Evolutionary conservation across 169 alveolate species (phyloP), one percentile per base, ranked within the genome.

Genomic region (Plasmodium fragile): DNA sequence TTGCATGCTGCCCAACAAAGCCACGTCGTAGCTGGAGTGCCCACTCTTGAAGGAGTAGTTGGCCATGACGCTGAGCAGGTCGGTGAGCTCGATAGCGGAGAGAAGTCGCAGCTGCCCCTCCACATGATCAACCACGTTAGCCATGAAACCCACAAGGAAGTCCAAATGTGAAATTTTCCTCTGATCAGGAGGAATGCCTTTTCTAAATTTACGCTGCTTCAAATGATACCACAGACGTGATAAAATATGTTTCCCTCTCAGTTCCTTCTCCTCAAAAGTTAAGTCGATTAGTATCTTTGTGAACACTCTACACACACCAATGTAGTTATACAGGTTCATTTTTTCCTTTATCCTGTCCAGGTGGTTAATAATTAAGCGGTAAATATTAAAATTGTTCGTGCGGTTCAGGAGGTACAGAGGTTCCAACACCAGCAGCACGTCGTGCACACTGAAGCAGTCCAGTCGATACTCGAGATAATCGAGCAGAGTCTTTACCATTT

Each of bases 61-160:
- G 11, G 94, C 69, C n/a, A 90, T 80, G 22, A 90, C 94, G 53
- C 92, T 90, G 36, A 90, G 65, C 16, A 90, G 18, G 32, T 90
- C 94, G n/a, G 94, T 90, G 28, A 90, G 55, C 39, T 90, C 94
- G 53, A 90, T 90, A 1, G 94, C 82, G 7, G 94, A 72, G 36
- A 90, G 82, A 22, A 90, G 45, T n/a, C 81, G 83, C 72, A 90
- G 52, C 53, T 90, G 83, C 6, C 18, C 73, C 11, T 90, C 92
- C 3, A 90, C 41, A 6, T 70, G 45, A 8, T 80, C 89, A 43
- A 90, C 82, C 25, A 81, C 83, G 13, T 72, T 11, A 6, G 28
- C 16, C 94, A 90, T 90, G 72, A 90, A 90, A 0, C 81, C 53
- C 2, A 69, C 72, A 28, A 90, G 70, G 72, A 65, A 90, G 16